Conservation (phyloP, 2,329 filamentous ascomycete species). For the Aspergillus terreus region DNA sequence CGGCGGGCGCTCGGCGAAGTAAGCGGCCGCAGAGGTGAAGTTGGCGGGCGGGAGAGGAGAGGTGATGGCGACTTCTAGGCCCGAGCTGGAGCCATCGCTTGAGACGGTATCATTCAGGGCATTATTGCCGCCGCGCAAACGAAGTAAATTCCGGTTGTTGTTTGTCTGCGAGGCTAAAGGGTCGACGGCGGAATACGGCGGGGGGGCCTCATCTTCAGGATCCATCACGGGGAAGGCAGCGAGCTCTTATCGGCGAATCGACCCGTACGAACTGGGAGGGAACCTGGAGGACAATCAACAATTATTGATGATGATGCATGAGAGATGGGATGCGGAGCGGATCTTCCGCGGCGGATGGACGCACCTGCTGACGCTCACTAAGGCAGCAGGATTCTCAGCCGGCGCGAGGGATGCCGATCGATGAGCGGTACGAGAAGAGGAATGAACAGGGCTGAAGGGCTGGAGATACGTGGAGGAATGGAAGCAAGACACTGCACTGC, state of each 20-base stretch:
- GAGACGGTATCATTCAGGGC: constrained; percentile 12
- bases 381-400: constrained; percentile 31
- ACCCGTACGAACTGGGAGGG: constrained; percentile 1
- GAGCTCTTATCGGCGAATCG: background rate
- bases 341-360: background rate
- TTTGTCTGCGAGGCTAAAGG: constrained; percentile 27
- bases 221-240: constrained; percentile 25
- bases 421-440: background rate
- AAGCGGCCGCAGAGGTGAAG: constrained; percentile 35
- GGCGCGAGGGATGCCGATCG: background rate
- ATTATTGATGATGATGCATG: constrained; percentile 15
- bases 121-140: constrained; percentile 18
- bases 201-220: constrained; percentile 39
- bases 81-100: constrained; percentile 15
- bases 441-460: background rate
- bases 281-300: constrained; percentile 7
- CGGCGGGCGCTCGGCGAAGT: constrained; percentile 36
- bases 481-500: no score
- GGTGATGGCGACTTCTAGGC: constrained; percentile 7
- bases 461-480: background rate
- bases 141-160: constrained; percentile 14
- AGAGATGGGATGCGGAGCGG: constrained; percentile 5
- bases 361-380: constrained; percentile 14
- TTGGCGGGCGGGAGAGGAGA: constrained; percentile 22
- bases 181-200: constrained; percentile 41